These are phyloP conservation scores for Sugiyamaella xylanicola DNA, from an alignment of 1,139 yeast species.

Conservation along the genomic window DNA sequence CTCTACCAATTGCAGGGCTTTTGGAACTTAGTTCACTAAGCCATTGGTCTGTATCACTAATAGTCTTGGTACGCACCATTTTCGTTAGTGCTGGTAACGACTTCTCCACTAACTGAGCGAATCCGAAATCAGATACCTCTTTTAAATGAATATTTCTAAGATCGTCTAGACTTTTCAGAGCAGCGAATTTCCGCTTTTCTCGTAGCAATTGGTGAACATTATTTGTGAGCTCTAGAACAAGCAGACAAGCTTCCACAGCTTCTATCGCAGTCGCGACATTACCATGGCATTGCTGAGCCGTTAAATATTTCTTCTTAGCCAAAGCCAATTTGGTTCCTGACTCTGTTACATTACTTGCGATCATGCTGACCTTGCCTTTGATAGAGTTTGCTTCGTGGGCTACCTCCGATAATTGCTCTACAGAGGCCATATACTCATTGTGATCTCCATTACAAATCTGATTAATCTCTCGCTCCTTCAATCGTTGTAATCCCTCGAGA, in stretches of 20 bases:
- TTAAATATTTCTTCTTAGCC: conserved; percentile 43
- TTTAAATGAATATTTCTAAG: conserved; percentile 66
- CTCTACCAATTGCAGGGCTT: conserved; percentile 60
- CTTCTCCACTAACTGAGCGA: conserved; percentile 59
- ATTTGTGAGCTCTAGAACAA: conserved; percentile 82
- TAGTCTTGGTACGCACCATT: conserved; percentile 77
- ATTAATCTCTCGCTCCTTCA: conserved; percentile 67
- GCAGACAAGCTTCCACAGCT: conserved; percentile 59
- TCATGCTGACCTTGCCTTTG: conserved; percentile 53
- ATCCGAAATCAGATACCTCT: conserved; percentile 72
- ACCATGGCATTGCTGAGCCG: conserved; percentile 35
- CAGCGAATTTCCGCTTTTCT: conserved; percentile 77
- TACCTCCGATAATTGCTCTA: conserved; percentile 60
- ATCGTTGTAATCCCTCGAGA: conserved; percentile 58
- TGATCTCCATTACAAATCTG: conserved; percentile 64
- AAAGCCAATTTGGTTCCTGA: conserved; percentile 66
- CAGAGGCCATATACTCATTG: conserved; percentile 52
- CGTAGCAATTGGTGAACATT: conserved; percentile 80
- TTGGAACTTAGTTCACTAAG: conserved; percentile 65
- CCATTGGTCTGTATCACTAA: conserved; percentile 72
- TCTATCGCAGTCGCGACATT: conserved; percentile 44
- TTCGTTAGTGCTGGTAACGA: conserved; percentile 78
- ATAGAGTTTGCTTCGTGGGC: conserved; percentile 57
- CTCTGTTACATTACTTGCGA: conserved; percentile 56
- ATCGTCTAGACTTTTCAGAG: conserved; percentile 80